Base-by-base conservation (phyloP, 139 green algal genomes). In the Auxenochlorella protothecoides region DNA sequence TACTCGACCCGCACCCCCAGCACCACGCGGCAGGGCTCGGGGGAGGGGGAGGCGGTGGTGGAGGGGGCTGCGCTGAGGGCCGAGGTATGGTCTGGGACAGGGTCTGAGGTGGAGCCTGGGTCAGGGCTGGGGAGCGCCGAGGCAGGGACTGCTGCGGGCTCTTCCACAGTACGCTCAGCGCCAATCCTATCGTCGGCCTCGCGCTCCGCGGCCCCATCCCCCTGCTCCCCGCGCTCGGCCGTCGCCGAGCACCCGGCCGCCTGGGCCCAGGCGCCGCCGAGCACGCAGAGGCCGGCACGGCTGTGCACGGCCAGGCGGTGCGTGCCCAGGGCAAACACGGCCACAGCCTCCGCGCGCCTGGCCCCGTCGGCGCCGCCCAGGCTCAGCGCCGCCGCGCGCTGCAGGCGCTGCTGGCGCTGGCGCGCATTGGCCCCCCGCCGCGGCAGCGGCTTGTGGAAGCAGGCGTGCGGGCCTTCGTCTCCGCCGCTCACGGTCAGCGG, bases 381-480 rank as follows among this genome's bases (percentile, higher is more conserved):
- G 63, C 14, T 67, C 55, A 75, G 53, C 27, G 27, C 70, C 7
- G 64, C 2, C 9, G 75, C 74, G 6, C 82, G 68, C 27, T 83
- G 76, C 55, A 83, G 59, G 8, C 78, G 69, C 53, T 63, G 55
- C 65, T 83, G 78, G 61, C 71, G 70, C 44, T 68, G 64, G 2
- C 78, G 74, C 68, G 71, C 44, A 0, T n/a, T 67, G 10, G 72
- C 14, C 16, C 10, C 13, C 10, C 77, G 65, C 55, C 51, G 57
- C n/a, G 69, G 55, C 53, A 83, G 51, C 13, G 78, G 78, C 67
- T 83, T 83, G 4, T 72, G 64, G 7, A 83, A 3, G 11, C 63
- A 83, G 8, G 79, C 62, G 0, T 66, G 7, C 16, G 2, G 59
- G 5, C 52, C 51, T 5, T n/a, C 59, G 51, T 53, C 3, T n/a